Conservation (phyloP, 164 flowering plant genomes). For the Paratinospora sagittata region DNA sequence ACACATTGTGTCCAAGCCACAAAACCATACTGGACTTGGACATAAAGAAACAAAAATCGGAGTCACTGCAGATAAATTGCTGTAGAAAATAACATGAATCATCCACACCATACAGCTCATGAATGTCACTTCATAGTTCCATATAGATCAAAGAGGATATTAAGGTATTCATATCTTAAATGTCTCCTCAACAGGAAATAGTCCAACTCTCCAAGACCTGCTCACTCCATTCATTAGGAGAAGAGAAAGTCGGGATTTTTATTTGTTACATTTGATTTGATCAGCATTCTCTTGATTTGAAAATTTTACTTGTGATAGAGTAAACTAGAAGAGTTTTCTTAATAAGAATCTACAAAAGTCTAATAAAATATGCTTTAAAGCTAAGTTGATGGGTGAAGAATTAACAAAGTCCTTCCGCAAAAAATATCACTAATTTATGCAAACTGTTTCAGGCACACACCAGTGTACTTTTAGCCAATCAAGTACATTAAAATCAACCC, state of each 20-base stretch:
- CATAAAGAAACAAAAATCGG: too few species aligned
- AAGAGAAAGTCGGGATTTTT: not conserved
- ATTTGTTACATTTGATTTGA: not conserved
- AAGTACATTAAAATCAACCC: not conserved
- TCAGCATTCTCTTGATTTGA: not conserved
- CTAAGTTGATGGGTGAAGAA: not conserved
- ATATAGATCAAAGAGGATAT: not conserved
- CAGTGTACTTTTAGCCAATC: too few species aligned
- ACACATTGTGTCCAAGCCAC: not conserved
- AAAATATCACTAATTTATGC: not conserved
- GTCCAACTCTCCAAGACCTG: not conserved
- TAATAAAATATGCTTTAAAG: not conserved
- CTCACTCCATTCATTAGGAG: not conserved
- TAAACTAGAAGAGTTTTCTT: not conserved
- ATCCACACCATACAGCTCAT: not conserved
- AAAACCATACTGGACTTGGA: not conserved
- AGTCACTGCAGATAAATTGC: too few species aligned
- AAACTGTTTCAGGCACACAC: not conserved
- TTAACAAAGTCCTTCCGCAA: not conserved
- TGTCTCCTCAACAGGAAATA: not conserved
- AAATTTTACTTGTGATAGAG: not conserved
- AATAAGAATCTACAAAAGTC: not conserved
- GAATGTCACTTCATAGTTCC: not conserved
- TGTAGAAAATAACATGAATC: not conserved
- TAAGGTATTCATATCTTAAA: not conserved